Evolutionary conservation across 2,329 filamentous ascomycete genomes (phyloP).

Genomic region (Lasiodiplodia gonubiensis): DNA sequence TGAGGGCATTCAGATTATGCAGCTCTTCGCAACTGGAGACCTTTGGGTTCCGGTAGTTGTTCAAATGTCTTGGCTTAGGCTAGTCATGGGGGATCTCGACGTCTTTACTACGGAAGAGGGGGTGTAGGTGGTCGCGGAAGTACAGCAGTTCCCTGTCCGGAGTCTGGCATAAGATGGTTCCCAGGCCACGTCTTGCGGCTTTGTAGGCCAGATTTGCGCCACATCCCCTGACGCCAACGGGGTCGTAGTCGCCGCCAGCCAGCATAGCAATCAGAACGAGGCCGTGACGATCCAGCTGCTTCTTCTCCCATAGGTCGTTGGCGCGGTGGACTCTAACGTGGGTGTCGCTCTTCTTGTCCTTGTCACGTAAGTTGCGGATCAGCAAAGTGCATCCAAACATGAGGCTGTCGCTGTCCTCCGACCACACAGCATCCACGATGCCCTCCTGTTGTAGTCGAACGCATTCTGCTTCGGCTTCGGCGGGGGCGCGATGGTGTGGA

Average conservation of each 20-base stretch:
- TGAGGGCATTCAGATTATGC: conserved; percentile 37
- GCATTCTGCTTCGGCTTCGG: conserved; percentile 57
- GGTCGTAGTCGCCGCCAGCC: conserved; percentile 50
- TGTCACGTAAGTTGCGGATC: conserved; percentile 45
- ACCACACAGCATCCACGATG: conserved; percentile 57
- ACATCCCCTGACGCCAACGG: conserved; percentile 45
- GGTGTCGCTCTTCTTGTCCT: conserved; percentile 41
- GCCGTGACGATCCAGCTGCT: conserved; percentile 43
- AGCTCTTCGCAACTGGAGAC: conserved; percentile 43
- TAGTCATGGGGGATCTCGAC: conserved; percentile 7
- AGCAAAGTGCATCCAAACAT: conserved; percentile 56
- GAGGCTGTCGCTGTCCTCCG: conserved; percentile 54
- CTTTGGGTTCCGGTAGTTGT: conserved; percentile 46
- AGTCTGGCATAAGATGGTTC: conserved; percentile 35
- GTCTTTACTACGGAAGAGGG: conserved; percentile 5
- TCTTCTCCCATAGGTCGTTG: conserved; percentile 36
- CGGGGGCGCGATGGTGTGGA: conserved; percentile 53
- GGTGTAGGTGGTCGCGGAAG: conserved; percentile 9
- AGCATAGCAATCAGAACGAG: conserved; percentile 51
- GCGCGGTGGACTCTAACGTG: conserved; percentile 42
- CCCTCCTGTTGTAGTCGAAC: conserved; percentile 51
- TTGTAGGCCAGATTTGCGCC: conserved; percentile 41
- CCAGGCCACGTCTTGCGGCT: conserved; percentile 40
- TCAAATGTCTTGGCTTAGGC: conserved; percentile 32
- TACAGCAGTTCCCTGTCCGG: conserved; percentile 1